Evolutionary conservation across 1,284 basidiomycete species (phyloP).

Genomic region (Coniferiporia weirii): DNA sequence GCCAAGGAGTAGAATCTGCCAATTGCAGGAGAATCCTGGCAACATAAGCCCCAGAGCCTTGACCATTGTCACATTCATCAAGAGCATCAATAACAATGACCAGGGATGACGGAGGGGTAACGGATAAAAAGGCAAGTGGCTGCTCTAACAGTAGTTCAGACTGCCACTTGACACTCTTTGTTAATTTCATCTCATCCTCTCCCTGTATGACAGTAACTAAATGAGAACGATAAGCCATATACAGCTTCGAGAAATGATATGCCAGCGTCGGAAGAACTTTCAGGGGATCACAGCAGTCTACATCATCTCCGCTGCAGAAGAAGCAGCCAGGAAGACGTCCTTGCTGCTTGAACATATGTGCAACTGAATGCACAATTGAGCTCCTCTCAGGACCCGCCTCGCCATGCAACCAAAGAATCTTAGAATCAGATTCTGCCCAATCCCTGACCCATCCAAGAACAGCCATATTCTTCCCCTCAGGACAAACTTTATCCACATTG

Average conservation of each 20-base stretch:
- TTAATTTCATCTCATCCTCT: neutral
- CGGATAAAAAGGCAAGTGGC: neutral
- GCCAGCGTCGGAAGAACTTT: conserved; percentile 3
- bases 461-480: neutral
- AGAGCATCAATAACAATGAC: conserved; percentile 10
- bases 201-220: neutral
- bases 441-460: neutral
- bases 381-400: conserved; percentile 24
- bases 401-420: conserved; percentile 28
- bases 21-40: neutral
- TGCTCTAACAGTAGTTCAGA: neutral
- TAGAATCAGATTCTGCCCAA: conserved; percentile 11
- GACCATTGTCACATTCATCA: neutral
- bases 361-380: conserved; percentile 28
- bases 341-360: conserved; percentile 26
- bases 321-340: conserved; percentile 25
- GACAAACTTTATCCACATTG: neutral
- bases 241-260: neutral
- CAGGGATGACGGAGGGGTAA: neutral
- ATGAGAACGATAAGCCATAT: neutral
- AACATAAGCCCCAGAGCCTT: neutral
- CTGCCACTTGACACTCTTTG: neutral
- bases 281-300: neutral
- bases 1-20: neutral
- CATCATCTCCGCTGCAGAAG: conserved; percentile 1